phyloP scores from a whole-genome alignment of 2,329 filamentous ascomycete species.

The Huntiella savannae region DNA sequence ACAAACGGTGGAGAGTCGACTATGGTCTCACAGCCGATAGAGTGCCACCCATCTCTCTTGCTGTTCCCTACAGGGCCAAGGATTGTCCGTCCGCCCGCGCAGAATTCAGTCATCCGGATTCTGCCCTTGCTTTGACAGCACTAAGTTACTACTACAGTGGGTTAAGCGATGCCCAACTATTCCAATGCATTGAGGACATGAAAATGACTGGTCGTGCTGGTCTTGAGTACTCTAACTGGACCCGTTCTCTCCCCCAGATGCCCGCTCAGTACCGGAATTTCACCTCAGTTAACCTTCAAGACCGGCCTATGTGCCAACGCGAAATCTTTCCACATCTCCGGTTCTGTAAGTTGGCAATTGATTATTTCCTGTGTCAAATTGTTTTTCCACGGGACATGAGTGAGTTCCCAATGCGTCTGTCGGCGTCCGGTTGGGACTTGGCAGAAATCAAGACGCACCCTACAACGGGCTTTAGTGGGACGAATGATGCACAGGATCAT shows the following conservation, averaged over 20 bases:
- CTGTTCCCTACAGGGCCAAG: slow-evolving; percentile 41
- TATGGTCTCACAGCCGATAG: slow-evolving; percentile 35
- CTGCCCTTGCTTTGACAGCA: slow-evolving; percentile 34
- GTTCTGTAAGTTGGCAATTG: slow-evolving; percentile 32
- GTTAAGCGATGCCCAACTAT: slow-evolving; percentile 30
- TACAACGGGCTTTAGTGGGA: slow-evolving; percentile 51
- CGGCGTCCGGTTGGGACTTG: slow-evolving; percentile 50
- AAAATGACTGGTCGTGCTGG: slow-evolving; percentile 30
- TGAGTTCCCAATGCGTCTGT: slow-evolving; percentile 44
- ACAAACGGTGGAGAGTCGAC: slow-evolving; percentile 46
- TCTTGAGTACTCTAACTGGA: slow-evolving; percentile 32
- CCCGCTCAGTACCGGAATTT: slow-evolving; percentile 23
- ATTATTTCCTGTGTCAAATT: slow-evolving; percentile 41
- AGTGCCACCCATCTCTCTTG: slow-evolving; percentile 25
- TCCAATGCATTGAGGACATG: slow-evolving; percentile 27
- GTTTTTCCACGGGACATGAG: slow-evolving; percentile 43
- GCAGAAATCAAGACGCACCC: slow-evolving; percentile 26
- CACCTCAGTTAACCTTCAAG: slow-evolving; percentile 37
- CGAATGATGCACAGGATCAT: slow-evolving; percentile 39
- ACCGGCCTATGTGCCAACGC: slow-evolving; percentile 27
- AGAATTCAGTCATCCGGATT: slow-evolving; percentile 44
- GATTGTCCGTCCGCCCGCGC: slow-evolving; percentile 34
- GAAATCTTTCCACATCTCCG: slow-evolving; percentile 34
- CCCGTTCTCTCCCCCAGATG: slow-evolving; percentile 18
- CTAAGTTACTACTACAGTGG: slow-evolving; percentile 39